Percentiles rank a stretch among this genome's conserved stretches.
These are phyloP conservation scores for Dendrothele bispora DNA, from an alignment of 768 basidiomycete genomes.

Conservation along the genomic window DNA sequence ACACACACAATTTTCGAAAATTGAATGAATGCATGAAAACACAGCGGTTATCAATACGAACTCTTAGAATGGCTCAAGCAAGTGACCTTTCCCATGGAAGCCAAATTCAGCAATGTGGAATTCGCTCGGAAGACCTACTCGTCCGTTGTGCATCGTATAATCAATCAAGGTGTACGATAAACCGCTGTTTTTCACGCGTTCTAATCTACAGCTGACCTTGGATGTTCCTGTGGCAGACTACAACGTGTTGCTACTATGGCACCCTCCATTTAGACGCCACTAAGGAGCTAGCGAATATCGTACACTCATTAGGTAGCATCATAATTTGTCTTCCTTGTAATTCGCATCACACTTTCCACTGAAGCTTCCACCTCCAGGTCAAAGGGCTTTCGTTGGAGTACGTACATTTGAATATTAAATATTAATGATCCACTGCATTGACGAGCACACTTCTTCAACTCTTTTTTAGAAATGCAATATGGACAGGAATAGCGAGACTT, in stretches of 20 bases:
- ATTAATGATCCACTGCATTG: not conserved
- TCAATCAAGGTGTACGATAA: conserved; percentile 71
- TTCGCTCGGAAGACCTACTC: conserved; percentile 74
- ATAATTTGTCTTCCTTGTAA: not conserved
- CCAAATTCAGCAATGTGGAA: conserved; percentile 62
- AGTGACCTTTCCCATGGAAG: conserved; percentile 88
- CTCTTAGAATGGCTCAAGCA: conserved; percentile 86
- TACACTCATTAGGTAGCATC: conserved; percentile 54
- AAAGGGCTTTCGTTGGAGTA: conserved; percentile 86
- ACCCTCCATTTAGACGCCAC: conserved; percentile 80
- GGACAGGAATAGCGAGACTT: conserved; percentile 69
- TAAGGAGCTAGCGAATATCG: conserved; percentile 76
- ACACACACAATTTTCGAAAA: too few relatives aligned
- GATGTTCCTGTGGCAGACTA: conserved; percentile 63
- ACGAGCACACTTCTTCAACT: too few relatives aligned
- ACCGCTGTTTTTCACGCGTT: conserved; percentile 9
- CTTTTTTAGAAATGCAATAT: conserved; percentile 82
- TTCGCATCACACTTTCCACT: not conserved
- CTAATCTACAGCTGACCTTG: not conserved
- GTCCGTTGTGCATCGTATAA: conserved; percentile 66
- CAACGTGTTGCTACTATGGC: conserved; percentile 91
- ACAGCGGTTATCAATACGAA: conserved; percentile 72
- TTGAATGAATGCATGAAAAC: too few relatives aligned
- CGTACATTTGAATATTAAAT: too few relatives aligned
- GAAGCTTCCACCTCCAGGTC: conserved; percentile 44